Conservation (phyloP, 208 protist species). For the Leishmania martiniquensis region DNA sequence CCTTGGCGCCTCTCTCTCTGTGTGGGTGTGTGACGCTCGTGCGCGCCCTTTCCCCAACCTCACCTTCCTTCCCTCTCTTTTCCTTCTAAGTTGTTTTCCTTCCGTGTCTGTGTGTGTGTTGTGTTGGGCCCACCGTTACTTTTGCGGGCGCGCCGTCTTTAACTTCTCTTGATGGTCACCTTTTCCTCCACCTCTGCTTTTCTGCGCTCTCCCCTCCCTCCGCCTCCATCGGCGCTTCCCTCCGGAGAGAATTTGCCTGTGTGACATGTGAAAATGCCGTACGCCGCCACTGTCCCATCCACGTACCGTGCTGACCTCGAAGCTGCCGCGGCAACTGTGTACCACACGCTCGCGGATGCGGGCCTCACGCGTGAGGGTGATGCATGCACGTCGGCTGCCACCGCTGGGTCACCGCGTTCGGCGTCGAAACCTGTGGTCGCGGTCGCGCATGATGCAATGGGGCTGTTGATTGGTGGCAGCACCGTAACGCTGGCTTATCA, state of each 20-base stretch:
- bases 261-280: background rate
- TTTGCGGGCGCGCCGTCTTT: too few relatives aligned
- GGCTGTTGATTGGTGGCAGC: slow-evolving; percentile 17
- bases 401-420: background rate
- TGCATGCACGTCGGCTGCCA: background rate
- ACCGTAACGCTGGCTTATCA: slow-evolving; percentile 17
- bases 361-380: background rate
- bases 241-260: background rate
- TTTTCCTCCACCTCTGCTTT: background rate
- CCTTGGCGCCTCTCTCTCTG: slow-evolving; percentile 2
- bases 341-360: background rate
- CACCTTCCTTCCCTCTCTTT: background rate
- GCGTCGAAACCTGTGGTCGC: background rate
- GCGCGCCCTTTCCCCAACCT: background rate
- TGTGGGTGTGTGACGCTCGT: background rate
- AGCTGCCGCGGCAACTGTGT: background rate
- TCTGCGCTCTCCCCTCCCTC: background rate
- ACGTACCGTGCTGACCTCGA: slow-evolving; percentile 10
- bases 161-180: too few relatives aligned
- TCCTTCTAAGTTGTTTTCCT: background rate
- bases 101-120: background rate
- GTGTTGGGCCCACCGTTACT: too few relatives aligned
- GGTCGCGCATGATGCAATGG: slow-evolving; percentile 5
- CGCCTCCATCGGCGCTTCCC: background rate
- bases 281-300: background rate